Evolutionary conservation across 257 asterid species (phyloP).

Genomic region (Solanum microdontum): DNA sequence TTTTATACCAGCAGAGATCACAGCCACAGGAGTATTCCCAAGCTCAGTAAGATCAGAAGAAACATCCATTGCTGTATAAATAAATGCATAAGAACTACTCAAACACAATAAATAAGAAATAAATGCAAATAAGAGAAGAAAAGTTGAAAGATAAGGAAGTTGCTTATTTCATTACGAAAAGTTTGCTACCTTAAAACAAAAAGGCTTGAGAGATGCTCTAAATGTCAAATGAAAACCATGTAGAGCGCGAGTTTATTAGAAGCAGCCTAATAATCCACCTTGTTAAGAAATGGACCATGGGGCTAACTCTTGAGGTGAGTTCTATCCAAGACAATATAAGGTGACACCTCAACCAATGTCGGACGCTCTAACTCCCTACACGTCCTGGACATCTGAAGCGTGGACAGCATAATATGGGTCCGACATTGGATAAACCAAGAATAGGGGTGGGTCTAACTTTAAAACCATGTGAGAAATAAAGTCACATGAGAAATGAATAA

Average conservation of each 20-base stretch:
- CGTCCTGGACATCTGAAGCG: not conserved
- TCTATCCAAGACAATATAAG: not conserved
- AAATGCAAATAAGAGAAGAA: not conserved
- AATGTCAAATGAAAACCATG: not conserved
- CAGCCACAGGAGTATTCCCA: conserved; percentile 86
- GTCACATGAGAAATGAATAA: not conserved
- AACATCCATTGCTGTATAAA: conserved; percentile 74
- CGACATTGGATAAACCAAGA: not conserved
- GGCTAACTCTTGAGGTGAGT: not conserved
- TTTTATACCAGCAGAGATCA: conserved; percentile 86
- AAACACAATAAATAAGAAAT: not conserved
- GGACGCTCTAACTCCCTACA: not conserved
- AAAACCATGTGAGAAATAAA: not conserved
- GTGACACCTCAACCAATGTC: not conserved
- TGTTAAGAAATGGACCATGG: not conserved
- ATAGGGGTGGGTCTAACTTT: not conserved
- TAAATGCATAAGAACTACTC: not conserved
- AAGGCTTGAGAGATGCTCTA: not conserved
- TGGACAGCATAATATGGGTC: not conserved
- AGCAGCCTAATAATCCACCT: not conserved
- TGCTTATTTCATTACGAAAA: not conserved
- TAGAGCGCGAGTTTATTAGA: not conserved
- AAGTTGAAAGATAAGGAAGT: not conserved
- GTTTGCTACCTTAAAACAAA: not conserved
- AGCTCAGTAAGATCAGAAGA: conserved; percentile 94